Base-by-base conservation (phyloP, 345 rosid genomes). In the Rhodamnia rubescens region DNA sequence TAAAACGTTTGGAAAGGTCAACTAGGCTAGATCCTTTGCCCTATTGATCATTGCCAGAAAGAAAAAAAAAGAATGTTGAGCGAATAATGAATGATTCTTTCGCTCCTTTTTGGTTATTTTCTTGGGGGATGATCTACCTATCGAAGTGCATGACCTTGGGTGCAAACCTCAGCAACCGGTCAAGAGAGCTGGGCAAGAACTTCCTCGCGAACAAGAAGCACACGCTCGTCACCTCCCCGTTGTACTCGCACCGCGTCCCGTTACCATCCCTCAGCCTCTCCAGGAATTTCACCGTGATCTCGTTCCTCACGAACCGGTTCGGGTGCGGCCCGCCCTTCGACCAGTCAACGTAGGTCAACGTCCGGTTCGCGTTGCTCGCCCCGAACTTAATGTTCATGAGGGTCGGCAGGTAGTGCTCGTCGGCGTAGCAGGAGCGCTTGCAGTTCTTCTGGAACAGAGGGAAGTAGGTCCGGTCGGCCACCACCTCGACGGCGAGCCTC, bases 191-290 rank as follows among this genome's bases (percentile, higher is more conserved):
- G 52, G 95, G 94, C 86, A 90, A 74, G 90, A 97, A 97, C 88
- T 97, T 97, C 86, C 99, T 94, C 13, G 98, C 99, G 88, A 95
- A 97, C 92, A 97, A 84, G 90, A 87, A 89, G 90, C 99, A 97
- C n/a, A 88, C 83, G 74, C 83, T 88, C 8, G 95, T 96, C 18
- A 11, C 86, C 83, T 85, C 84, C 58, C 98, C 99, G 42, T 95
- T 95, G 85, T 95, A 91, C 58, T 81, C 81, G 50, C 98, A 95
- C 11, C n/a, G 74, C 61, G 86, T 89, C 75, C 92, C 90, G 78
- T 83, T 88, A 75, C 92, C 90, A 81, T 81, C 83, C 89, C 99
- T 94, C 85, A 97, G 58, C 83, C 52, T 90, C 91, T 92, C 84
- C 90, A 97, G 87, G 83, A 92, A 84, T 81, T 84, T 92, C 11